These are phyloP conservation scores for Chlorella ohadii DNA, from an alignment of 139 green algal species.

Conservation along the genomic window DNA sequence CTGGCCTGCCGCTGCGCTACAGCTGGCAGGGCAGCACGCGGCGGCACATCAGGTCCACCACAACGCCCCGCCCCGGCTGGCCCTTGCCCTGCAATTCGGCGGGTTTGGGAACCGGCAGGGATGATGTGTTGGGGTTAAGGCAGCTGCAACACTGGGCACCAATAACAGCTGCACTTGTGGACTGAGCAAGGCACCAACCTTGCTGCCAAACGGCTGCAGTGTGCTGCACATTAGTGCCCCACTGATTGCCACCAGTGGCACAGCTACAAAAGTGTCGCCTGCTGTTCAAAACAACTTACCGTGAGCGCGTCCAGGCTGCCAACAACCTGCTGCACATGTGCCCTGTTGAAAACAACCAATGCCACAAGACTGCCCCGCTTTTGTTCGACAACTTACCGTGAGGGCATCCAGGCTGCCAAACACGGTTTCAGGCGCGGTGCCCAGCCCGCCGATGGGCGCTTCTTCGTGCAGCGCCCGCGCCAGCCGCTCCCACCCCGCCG, in stretches of 20 bases:
- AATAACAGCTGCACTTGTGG: too few relatives aligned
- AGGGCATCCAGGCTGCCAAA: constrained; percentile 39
- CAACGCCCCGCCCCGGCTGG: constrained; percentile 25
- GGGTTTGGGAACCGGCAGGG: not conserved
- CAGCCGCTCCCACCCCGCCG: constrained; percentile 33
- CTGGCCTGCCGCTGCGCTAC: not conserved
- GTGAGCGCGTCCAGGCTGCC: not conserved
- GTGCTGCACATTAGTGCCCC: too few relatives aligned
- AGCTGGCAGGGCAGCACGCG: constrained; percentile 38
- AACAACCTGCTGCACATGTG: too few relatives aligned
- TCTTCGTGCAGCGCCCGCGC: constrained; percentile 36
- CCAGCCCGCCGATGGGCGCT: constrained; percentile 20
- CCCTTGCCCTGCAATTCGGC: constrained; percentile 19
- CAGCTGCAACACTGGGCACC: too few relatives aligned
- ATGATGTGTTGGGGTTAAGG: not conserved
- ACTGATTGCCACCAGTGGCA: too few relatives aligned
- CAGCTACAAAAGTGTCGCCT: too few relatives aligned
- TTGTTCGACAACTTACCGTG: not conserved
- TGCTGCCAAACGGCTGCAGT: too few relatives aligned
- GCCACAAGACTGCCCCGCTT: not conserved
- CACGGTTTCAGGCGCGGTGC: constrained; percentile 17
- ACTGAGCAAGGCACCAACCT: too few relatives aligned
- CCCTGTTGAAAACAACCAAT: not conserved
- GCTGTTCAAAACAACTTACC: too few relatives aligned
- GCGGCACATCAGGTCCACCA: constrained; percentile 46